Percentiles rank a stretch among this genome's conserved stretches.
These are phyloP conservation scores for Neurospora cerealis DNA, from an alignment of 495 filamentous ascomycete species.

Conservation along the genomic window DNA sequence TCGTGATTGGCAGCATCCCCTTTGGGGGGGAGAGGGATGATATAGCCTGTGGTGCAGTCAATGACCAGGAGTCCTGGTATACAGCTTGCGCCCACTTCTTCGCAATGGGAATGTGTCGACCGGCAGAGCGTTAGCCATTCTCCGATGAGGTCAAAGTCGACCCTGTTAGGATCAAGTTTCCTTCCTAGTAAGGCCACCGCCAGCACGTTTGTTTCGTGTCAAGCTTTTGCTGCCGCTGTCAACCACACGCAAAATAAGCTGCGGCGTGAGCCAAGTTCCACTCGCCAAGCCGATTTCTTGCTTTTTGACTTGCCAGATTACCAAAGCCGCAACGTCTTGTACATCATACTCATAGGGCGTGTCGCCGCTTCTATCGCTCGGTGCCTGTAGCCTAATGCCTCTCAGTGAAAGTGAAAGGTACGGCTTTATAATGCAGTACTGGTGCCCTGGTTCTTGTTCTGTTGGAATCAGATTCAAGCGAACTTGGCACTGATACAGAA, in stretches of 20 bases:
- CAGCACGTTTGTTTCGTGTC: neutral
- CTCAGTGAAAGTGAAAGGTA: fast-evolving
- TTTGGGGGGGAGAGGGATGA: neutral
- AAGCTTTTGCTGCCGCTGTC: neutral
- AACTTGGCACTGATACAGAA: neutral
- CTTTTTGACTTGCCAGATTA: neutral
- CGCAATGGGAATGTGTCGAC: neutral
- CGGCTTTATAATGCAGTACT: neutral
- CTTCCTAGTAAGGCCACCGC: neutral
- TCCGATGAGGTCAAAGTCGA: neutral
- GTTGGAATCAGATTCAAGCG: neutral
- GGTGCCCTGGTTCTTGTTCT: neutral
- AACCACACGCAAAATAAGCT: neutral
- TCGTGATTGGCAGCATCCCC: neutral
- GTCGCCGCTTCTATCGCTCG: neutral
- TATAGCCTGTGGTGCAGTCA: neutral
- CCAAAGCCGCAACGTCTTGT: neutral
- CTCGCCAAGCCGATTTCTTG: no score
- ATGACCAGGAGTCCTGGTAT: neutral
- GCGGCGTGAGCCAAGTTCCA: no score
- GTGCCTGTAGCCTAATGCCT: neutral
- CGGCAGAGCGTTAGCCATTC: neutral
- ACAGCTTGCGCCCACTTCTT: neutral
- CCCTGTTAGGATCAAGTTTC: neutral
- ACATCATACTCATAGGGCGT: no score